Evolutionary conservation across 2,329 filamentous ascomycete species (phyloP).

Genomic region (Leptographium wingfieldii): DNA sequence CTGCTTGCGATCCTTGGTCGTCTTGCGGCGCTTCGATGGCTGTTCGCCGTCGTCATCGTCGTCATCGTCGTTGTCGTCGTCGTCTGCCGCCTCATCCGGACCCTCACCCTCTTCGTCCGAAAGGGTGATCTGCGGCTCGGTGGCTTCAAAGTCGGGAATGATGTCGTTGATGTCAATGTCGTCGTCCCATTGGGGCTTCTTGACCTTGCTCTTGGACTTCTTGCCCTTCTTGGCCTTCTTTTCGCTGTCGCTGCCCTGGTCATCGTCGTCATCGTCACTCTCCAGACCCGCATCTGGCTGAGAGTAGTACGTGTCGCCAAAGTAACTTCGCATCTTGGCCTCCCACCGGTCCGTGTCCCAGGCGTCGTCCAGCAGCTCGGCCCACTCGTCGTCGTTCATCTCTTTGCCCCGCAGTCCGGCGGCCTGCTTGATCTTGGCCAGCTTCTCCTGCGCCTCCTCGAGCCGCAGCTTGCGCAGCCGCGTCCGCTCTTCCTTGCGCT

Average conservation of each 20-base stretch:
- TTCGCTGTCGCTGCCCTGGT: conserved; percentile 24
- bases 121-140: conserved; percentile 38
- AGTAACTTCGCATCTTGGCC: conserved; percentile 73
- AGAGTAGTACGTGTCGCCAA: conserved; percentile 85
- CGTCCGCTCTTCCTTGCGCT: conserved; percentile 69
- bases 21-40: conserved; percentile 45
- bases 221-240: conserved; percentile 42
- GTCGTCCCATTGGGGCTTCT: conserved; percentile 89
- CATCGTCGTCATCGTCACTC: conserved; percentile 21
- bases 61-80: conserved; percentile 20
- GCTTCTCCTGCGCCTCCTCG: conserved; percentile 78
- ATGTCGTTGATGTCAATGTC: conserved; percentile 96
- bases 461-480: conserved; percentile 78
- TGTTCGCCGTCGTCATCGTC: conserved; percentile 16
- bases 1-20: conserved; percentile 46
- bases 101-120: conserved; percentile 36
- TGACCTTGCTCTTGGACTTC: conserved; percentile 42
- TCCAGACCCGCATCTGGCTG: conserved; percentile 45
- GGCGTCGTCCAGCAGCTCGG: conserved; percentile 69
- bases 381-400: conserved; percentile 66
- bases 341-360: conserved; percentile 91
- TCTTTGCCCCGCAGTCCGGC: conserved; percentile 62
- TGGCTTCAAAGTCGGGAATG: conserved; percentile 72
- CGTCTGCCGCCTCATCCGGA: conserved; percentile 20
- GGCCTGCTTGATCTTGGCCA: conserved; percentile 78